Evolutionary conservation across 148 eudicot genomes (phyloP).

Genomic region (Cornus suecica): DNA sequence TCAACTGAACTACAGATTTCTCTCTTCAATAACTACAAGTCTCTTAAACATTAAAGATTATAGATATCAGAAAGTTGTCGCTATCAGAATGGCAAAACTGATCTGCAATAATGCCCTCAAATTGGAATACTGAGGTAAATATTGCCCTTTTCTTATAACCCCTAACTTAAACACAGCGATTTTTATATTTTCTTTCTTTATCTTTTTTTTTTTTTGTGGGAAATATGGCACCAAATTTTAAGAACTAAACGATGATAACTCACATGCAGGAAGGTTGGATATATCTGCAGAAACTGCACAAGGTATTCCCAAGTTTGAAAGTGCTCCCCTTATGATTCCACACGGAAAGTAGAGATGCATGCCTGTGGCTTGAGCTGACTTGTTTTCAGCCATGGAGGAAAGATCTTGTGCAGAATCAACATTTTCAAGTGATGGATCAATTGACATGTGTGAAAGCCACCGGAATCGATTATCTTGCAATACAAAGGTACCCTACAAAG

Average conservation of each 20-base stretch:
- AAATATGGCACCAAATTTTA: neutral
- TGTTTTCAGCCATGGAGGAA: conserved; percentile 57
- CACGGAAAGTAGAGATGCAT: conserved; percentile 99
- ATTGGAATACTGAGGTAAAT: neutral
- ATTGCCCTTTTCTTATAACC: neutral
- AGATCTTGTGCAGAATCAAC: conserved; percentile 54
- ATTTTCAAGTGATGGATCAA: conserved; percentile 53
- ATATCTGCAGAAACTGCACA: conserved; percentile 99
- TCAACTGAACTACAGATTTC: neutral
- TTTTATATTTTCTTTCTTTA: neutral
- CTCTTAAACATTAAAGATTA: neutral
- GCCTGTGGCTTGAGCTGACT: conserved; percentile 81
- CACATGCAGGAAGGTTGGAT: conserved; percentile 94
- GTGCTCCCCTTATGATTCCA: conserved; percentile 97
- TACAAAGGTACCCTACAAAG: conserved; percentile 84
- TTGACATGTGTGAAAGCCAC: conserved; percentile 79
- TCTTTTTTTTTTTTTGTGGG: neutral
- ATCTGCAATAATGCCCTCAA: neutral
- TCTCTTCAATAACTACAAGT: no score
- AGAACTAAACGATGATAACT: conserved; percentile 26
- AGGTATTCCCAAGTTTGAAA: conserved; percentile 91
- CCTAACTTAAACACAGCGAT: neutral
- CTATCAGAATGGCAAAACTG: neutral
- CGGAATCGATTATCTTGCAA: conserved; percentile 90
- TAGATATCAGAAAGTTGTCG: neutral